A percentile compares a stretch with the other conserved stretches of the same genome.
Conservation (phyloP, 163 green algal species). For the Trebouxiophyceae sp. region DNA sequence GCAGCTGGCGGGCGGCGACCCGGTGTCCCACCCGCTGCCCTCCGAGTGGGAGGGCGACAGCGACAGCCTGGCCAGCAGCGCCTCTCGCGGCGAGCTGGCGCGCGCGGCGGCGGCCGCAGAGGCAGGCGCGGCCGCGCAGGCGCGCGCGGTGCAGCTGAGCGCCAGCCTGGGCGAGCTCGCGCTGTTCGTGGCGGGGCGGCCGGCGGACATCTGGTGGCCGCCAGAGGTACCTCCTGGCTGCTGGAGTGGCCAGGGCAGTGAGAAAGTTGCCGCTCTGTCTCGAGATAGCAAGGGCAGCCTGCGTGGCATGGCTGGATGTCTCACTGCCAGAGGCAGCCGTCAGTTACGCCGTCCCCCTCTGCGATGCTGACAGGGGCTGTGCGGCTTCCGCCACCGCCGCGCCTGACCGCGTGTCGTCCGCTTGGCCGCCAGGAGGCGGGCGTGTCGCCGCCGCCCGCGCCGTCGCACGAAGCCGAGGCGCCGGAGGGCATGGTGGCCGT, state of each 20-base stretch:
- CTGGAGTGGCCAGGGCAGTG: too few relatives aligned
- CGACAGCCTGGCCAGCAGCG: not conserved
- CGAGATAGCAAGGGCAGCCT: too few relatives aligned
- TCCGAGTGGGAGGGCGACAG: not conserved
- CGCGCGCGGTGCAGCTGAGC: constrained; percentile 28
- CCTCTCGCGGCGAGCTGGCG: not conserved
- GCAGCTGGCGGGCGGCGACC: constrained; percentile 11
- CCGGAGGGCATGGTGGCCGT: constrained; percentile 30
- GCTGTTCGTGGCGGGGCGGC: constrained; percentile 43
- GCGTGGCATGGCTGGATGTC: too few relatives aligned
- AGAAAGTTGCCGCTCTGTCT: too few relatives aligned
- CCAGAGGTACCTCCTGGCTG: too few relatives aligned
- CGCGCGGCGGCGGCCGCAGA: not conserved
- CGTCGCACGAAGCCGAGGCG: too few relatives aligned
- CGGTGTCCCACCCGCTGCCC: not conserved
- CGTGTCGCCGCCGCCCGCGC: too few relatives aligned
- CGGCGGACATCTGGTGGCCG: constrained; percentile 50
- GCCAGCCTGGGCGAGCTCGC: constrained; percentile 53
- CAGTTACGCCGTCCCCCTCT: not conserved
- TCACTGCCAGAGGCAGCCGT: too few relatives aligned
- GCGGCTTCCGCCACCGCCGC: too few relatives aligned
- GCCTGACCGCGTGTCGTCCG: too few relatives aligned
- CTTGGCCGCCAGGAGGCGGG: too few relatives aligned
- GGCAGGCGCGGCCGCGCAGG: not conserved
- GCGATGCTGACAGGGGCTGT: too few relatives aligned